These are phyloP conservation scores for Venturia oleaginea DNA, from an alignment of 2,329 filamentous ascomycete species.

Conservation along the genomic window DNA sequence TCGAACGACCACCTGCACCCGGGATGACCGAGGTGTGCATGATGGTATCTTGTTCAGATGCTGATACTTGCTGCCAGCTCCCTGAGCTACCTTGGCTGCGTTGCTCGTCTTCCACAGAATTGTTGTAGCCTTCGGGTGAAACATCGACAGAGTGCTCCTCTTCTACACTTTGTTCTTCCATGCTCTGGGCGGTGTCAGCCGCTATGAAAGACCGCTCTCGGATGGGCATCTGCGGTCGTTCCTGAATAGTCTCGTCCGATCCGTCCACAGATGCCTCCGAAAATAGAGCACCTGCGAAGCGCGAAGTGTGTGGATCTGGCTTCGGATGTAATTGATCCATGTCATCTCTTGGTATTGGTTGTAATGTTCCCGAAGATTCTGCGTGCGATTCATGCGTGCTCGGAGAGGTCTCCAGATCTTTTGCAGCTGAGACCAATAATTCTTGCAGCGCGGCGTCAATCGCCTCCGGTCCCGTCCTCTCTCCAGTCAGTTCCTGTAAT, in stretches of 20 bases:
- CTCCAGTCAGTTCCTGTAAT: background rate
- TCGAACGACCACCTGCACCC: background rate
- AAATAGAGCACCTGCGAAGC: background rate
- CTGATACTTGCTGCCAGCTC: constrained; percentile 32
- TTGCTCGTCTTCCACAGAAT: constrained; percentile 21
- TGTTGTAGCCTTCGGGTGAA: background rate
- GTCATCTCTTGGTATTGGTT: background rate
- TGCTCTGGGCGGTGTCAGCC: constrained; percentile 29
- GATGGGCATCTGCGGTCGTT: constrained; percentile 38
- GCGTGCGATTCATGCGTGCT: background rate
- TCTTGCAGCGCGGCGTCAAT: background rate
- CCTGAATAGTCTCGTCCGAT: background rate
- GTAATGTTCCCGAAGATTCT: background rate
- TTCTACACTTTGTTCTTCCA: constrained; percentile 9
- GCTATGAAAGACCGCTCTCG: constrained; percentile 38
- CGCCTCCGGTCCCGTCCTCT: background rate
- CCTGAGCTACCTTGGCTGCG: constrained; percentile 23
- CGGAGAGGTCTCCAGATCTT: background rate
- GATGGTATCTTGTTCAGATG: background rate
- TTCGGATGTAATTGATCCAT: background rate
- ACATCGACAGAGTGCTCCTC: background rate
- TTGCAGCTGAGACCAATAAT: background rate
- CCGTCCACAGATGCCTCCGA: background rate
- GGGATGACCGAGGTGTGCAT: background rate
- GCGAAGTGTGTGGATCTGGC: background rate